Evolutionary conservation across 768 basidiomycete genomes (phyloP).

Genomic region (Lactarius sp.): DNA sequence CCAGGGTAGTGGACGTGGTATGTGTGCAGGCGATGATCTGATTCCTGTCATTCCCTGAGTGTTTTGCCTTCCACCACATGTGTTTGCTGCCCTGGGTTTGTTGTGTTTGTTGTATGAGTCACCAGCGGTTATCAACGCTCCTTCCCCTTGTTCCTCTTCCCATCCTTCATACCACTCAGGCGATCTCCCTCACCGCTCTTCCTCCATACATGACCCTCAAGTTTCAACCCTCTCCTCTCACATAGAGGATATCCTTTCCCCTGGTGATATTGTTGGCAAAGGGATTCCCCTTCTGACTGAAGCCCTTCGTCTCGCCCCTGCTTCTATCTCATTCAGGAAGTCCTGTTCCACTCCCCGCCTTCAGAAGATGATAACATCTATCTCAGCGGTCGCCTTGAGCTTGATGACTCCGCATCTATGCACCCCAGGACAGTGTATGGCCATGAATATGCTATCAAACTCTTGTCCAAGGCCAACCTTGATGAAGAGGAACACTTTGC

Average conservation of each 20-base stretch:
- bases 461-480: constrained; percentile 90
- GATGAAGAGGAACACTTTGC: constrained; percentile 71
- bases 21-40: too few species aligned
- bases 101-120: too few species aligned
- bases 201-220: constrained; percentile 4
- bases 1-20: too few species aligned
- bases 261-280: constrained; percentile 25
- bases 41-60: too few species aligned
- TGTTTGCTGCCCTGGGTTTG: too few species aligned
- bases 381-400: constrained; percentile 33
- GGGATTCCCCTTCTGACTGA: constrained; percentile 44
- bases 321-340: constrained; percentile 85
- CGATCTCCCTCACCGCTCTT: constrained; percentile 13
- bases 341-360: constrained; percentile 36
- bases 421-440: too few species aligned
- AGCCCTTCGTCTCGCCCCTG: constrained; percentile 53
- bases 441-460: constrained; percentile 79
- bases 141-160: constrained; percentile 5
- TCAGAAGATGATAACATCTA: too few species aligned
- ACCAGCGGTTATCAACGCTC: too few species aligned
- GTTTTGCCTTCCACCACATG: too few species aligned
- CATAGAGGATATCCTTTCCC: background rate
- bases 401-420: constrained; percentile 30
- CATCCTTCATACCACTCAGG: constrained; percentile 26
- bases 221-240: constrained; percentile 15